phyloP scores from a whole-genome alignment of 768 basidiomycete genomes.

The Hypholoma sublateritium region DNA sequence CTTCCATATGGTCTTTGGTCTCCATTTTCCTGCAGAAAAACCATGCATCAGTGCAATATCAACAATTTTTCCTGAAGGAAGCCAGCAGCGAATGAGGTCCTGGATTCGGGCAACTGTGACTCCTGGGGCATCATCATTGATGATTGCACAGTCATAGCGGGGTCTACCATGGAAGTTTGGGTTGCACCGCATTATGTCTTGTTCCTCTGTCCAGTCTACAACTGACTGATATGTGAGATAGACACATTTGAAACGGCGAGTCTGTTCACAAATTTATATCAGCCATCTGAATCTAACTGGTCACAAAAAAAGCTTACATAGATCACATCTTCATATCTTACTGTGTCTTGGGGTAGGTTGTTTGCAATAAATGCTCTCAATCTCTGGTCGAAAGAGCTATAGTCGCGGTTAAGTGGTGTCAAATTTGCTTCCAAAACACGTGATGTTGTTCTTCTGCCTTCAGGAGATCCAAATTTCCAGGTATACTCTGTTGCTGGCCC shows the following conservation, averaged over 20 bases:
- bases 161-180: constrained; percentile 19
- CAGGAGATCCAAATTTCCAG: constrained; percentile 11
- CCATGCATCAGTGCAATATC: constrained; percentile 19
- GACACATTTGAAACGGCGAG: constrained; percentile 19
- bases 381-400: constrained; percentile 7
- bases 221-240: constrained; percentile 23
- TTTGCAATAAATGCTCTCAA: constrained; percentile 11
- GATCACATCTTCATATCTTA: constrained; percentile 16
- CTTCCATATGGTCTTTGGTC: constrained; percentile 19
- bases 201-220: constrained; percentile 24
- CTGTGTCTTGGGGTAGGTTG: constrained; percentile 13
- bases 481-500: not conserved
- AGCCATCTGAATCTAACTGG: not conserved
- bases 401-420: constrained; percentile 3
- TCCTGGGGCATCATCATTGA: constrained; percentile 17
- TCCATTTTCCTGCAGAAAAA: constrained; percentile 12
- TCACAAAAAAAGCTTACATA: not conserved
- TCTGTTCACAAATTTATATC: constrained; percentile 7
- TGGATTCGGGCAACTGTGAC: constrained; percentile 14
- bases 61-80: constrained; percentile 13
- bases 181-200: constrained; percentile 26
- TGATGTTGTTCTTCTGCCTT: constrained; percentile 5
- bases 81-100: constrained; percentile 15
- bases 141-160: constrained; percentile 19
- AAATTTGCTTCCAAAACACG: constrained; percentile 2